Evolutionary conservation across 768 basidiomycete genomes (phyloP), one percentile per base, ranked within the genome.

Genomic region (Tephrocybe sp.): DNA sequence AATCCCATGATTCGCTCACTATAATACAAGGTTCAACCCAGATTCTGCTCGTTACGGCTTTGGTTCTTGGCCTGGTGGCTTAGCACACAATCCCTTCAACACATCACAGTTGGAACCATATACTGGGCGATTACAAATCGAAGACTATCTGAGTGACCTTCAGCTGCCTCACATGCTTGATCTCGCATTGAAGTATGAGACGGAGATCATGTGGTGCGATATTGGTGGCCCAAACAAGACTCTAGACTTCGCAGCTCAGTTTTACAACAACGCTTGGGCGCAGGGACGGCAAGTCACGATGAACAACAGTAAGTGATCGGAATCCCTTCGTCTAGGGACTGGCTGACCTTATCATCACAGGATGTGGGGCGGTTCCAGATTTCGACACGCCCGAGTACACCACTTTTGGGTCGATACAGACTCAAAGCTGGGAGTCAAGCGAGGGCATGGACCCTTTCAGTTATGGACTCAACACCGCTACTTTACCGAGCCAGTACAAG

Each of bases 151-250:
- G 15, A 64, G 73, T 8, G 79, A 83, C 53, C 51, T 79, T 24
- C 78, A 75, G 55, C 61, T 73, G 32, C 76, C 73, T 1, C 80
- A 82, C 21, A 82, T 82, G 78, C 35, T 73, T 5, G 73, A 73
- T 13, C 66, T 82, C 9, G 73, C 73, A 0, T 54, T 65, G n/a
- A 68, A 67, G 16, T 79, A 79, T 31, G 78, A 69, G 28, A 71
- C 73, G 2, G 78, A 82, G 53, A 79, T 84, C 46, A 82, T 83
- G 78, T 80, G 80, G 80, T 82, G 81, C 47, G 80, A 82, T 53
- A 82, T 82, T 8, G 82, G 75, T 11, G 77, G 77, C 9, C 70
- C 75, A 0, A 76, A 78, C 54, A 74, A 64, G 32, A 76, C 72
- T 3, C 58, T 69, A 0, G 70, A 74, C 9, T 73, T 80, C 35